These are phyloP conservation scores for Parmelia sp. DNA, from an alignment of 495 filamentous ascomycete genomes.

Conservation along the genomic window DNA sequence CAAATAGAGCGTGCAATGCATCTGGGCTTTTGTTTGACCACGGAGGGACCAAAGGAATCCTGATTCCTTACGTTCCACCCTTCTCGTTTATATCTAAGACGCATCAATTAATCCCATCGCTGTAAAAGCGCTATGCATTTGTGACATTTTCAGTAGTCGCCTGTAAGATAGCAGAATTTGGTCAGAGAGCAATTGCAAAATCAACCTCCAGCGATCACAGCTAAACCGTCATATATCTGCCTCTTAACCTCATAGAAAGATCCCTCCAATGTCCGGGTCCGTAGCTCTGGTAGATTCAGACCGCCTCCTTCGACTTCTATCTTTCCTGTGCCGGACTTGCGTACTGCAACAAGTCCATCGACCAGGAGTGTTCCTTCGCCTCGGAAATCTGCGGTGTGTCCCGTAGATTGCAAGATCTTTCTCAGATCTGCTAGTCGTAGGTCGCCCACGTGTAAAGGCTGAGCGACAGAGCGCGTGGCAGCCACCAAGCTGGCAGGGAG, in stretches of 20 bases:
- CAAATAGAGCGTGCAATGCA: too few relatives aligned
- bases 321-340: slow-evolving; percentile 76
- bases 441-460: slow-evolving; percentile 92
- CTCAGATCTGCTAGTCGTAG: slow-evolving; percentile 82
- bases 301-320: slow-evolving; percentile 85
- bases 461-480: slow-evolving; percentile 68
- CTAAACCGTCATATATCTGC: slow-evolving; percentile 78
- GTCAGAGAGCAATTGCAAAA: not conserved
- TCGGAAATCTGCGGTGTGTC: slow-evolving; percentile 85
- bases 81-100: not conserved
- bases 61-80: not conserved
- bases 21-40: too few relatives aligned
- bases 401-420: slow-evolving; percentile 70
- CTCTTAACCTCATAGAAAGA: slow-evolving; percentile 70
- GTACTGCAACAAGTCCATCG: slow-evolving; percentile 77
- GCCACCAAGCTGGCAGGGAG: slow-evolving; percentile 70
- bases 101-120: not conserved
- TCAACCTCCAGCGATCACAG: slow-evolving; percentile 67
- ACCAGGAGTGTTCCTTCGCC: slow-evolving; percentile 90
- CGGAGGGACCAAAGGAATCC: too few relatives aligned
- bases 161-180: not conserved
- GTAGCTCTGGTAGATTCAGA: slow-evolving; percentile 39
- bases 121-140: not conserved
- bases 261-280: slow-evolving; percentile 37
- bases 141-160: not conserved